Evolutionary conservation across 2,329 filamentous ascomycete species (phyloP), one percentile per base, ranked within the genome.

Genomic region (Madurella mycetomatis): DNA sequence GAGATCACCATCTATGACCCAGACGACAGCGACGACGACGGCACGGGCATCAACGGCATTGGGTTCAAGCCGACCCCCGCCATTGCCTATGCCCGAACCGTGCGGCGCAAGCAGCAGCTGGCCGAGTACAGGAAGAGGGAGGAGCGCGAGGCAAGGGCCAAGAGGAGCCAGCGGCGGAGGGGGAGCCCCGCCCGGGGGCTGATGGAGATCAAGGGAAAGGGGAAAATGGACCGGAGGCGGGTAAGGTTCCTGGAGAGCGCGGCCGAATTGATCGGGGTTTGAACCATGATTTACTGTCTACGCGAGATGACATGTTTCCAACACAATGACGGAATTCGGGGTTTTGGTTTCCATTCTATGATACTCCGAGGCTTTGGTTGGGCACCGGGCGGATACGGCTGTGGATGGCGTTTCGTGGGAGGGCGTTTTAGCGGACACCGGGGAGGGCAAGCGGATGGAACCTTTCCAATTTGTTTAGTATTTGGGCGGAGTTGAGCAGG

Each of bases 1-100:
- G 84, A 86, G 64, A 86, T 87, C 56, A 86, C 84, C 1, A 75
- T 85, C 30, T 84, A 86, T 66, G 80, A 85, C 60, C 80, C 82
- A 0, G 73, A 82, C 41, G 84, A 86, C 64, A 76, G 80, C 58
- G 83, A 87, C 58, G 84, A 87, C 62, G 84, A 87, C 63, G 84
- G 84, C 48, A 81, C 79, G 3, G 84, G 84, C 18, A 82, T 87
- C 63, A 86, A 87, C 65, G 84, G 84, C 5, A 82, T 87, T 56
- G 84, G 84, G 0, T 87, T 86, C 70, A 82, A 77, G 62, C 83
- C 84, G 2, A 85, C 82, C 0, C 75, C 83, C 5, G 82, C 81
- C 17, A 73, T 85, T 43, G 83, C 82, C 7, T 76, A 82, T 53
- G 77, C 78, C 4, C 76, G 83, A 16, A 72, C 76, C 1, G 73